Evolutionary conservation across 176 grass and related monocot genomes (phyloP), one percentile per base, ranked within the genome.

Genomic region (Eleusine indica): DNA sequence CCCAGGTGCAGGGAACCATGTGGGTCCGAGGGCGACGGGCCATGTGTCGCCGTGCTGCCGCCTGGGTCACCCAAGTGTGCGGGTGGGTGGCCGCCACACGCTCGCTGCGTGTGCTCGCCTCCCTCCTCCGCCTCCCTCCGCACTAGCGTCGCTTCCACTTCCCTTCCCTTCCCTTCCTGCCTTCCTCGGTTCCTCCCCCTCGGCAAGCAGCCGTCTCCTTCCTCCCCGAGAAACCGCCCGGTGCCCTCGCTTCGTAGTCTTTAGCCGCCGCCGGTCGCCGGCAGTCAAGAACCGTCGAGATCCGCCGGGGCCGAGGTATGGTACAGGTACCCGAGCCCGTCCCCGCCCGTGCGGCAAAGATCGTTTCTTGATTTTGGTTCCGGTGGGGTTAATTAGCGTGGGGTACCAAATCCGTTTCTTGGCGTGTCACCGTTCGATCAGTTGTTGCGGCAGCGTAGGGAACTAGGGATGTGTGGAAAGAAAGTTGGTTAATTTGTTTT

Each of bases 71-170:
- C 47, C 68, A 90, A 79, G 80, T 83, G 84, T 62, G 74, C 42
- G 74, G 84, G 88, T 83, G 68, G 88, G 84, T 83, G 88, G 84
- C 84, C 74, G 84, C 88, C 88, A 90, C 84, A 86, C 88, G 83
- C 88, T 86, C 78, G 78, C 17, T 21, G 72, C 79, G 74, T 70
- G 84, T 83, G 83, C 74, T 86, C 79, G 67, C 88, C 74, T 35
- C 73, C 73, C 54, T 29, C 60, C 66, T 66, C 48, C 48, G 13
- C 12, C 51, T 4, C 39, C 3, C 22, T 17, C 7, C 52, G 22
- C 64, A 67, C 62, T 80, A 79, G 62, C 49, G 47, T 73, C 30
- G 64, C 40, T 21, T 19, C 60, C 4, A 16, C 49, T 15, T 3
- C 49, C 49, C 49, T 52, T 52, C 49, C 49, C 49, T 16, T n/a